A percentile compares a stretch with the other conserved stretches of the same genome.
Conservation (phyloP, 495 filamentous ascomycete species). For the Penicillium alfredii region DNA sequence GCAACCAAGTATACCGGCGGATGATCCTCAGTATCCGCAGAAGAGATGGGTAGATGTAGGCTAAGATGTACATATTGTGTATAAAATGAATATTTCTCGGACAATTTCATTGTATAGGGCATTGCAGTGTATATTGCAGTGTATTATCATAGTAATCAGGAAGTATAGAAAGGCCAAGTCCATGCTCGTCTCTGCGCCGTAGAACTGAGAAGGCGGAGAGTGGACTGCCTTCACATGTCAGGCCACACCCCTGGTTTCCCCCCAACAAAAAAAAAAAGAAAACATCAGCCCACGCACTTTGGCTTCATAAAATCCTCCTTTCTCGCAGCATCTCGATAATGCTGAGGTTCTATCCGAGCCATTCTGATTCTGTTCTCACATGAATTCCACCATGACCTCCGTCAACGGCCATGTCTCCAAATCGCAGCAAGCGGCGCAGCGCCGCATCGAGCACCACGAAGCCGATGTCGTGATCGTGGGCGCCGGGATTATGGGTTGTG, state of each 20-base stretch:
- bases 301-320: conserved; percentile 2
- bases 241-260: conserved; percentile 14
- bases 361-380: no score
- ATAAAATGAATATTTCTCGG: no score
- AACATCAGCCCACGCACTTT: conserved; percentile 20
- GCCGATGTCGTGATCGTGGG: conserved; percentile 85
- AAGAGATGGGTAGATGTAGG: no score
- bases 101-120: no score
- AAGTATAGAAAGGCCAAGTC: no score
- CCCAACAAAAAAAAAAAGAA: no score
- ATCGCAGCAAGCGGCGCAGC: conserved; percentile 28
- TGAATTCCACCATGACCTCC: conserved; percentile 18
- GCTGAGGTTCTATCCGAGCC: no score
- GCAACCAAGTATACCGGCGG: no score
- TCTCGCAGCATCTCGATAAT: no score
- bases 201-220: conserved; percentile 15
- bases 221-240: conserved; percentile 33
- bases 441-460: conserved; percentile 48
- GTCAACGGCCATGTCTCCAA: conserved; percentile 25
- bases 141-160: no score
- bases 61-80: no score
- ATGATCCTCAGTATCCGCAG: conserved; percentile 5
- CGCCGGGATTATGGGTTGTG: conserved; percentile 84
- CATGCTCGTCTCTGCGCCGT: background rate
- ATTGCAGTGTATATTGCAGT: no score